Evolutionary conservation across 1,284 basidiomycete species (phyloP).

Genomic region (Boletellus sp.): DNA sequence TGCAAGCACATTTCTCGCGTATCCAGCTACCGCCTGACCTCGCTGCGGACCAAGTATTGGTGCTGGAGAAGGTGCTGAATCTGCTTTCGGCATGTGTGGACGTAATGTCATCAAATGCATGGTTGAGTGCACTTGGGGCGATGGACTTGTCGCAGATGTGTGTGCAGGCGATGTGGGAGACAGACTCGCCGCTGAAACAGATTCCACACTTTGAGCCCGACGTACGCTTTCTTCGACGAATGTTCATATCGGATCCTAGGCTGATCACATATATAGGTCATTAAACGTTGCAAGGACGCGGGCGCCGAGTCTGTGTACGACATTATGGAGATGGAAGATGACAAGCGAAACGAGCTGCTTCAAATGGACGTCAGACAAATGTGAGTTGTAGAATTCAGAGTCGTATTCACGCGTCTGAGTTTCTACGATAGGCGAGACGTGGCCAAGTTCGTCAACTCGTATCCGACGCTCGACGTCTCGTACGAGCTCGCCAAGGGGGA

Average conservation of each 20-base stretch:
- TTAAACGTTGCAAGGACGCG: constrained; percentile 82
- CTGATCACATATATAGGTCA: constrained; percentile 45
- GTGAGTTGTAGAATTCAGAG: constrained; percentile 41
- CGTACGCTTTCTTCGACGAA: constrained; percentile 35
- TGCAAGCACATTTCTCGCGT: constrained; percentile 96
- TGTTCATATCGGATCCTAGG: background rate
- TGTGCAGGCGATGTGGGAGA: constrained; percentile 97
- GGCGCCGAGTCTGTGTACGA: constrained; percentile 88
- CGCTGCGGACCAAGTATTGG: constrained; percentile 82
- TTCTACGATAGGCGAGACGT: constrained; percentile 66
- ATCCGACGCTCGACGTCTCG: constrained; percentile 88
- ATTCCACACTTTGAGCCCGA: constrained; percentile 93
- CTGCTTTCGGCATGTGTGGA: constrained; percentile 92
- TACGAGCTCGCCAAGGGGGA: constrained; percentile 81
- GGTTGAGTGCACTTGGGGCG: constrained; percentile 90
- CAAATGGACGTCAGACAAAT: constrained; percentile 87
- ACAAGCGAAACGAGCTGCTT: constrained; percentile 76
- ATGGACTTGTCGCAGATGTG: constrained; percentile 99
- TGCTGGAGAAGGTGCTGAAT: constrained; percentile 89
- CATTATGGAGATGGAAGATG: constrained; percentile 96
- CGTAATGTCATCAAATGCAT: constrained; percentile 96
- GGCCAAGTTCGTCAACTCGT: constrained; percentile 91
- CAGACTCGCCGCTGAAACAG: constrained; percentile 90
- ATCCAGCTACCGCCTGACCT: constrained; percentile 90
- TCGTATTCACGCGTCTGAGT: constrained; percentile 13